Evolutionary conservation across 192 early-diverging fungal genomes (phyloP), one percentile per base, ranked within the genome.

Genomic region (Backusella westeae): DNA sequence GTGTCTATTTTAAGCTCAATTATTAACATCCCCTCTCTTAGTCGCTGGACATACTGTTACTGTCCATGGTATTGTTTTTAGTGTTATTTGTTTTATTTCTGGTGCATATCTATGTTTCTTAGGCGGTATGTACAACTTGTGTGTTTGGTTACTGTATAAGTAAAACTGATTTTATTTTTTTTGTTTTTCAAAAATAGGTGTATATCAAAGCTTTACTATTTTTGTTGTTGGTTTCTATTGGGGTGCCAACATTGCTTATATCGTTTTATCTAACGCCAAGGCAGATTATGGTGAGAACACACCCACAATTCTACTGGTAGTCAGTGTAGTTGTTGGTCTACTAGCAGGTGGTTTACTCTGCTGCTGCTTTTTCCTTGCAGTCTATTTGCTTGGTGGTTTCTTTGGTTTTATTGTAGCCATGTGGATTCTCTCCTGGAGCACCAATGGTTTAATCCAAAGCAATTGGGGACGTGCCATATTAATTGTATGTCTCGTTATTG

Each of bases 201-300:
- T 80, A 32, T 75, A 80, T 17, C 79, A 80, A 73, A 42, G 72
- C n/a, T 67, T 91, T 15, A 88, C 93, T 19, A 80, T 95, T 35
- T 94, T 94, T 77, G 76, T 96, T 69, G 83, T 88, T 12, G 95
- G 95, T 1, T 94, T 94, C 82, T 94, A 92, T 73, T 80, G 88
- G 9, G 87, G 88, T 67, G 76, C 81, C 42, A 83, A 85, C 23
- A 17, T 90, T 67, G 46, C 86, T 6, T 89, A 84, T 72, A 75
- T 88, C 23, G 69, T 85, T 26, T 80, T 91, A 67, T 76, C 84
- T 38, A 87, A 87, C 23, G 84, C 79, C 34, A 80, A 88, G 56
- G 66, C 72, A 17, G 53, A 67, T 53, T 89, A 80, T 69, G 84
- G 84, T 41, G 72, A 72, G 23, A 74, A 80, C 69, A 75, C 80